A percentile compares a stretch with the other conserved stretches of the same genome.
phyloP scores from a whole-genome alignment of 78 protist species.

The Paratrimastix pyriformis region DNA sequence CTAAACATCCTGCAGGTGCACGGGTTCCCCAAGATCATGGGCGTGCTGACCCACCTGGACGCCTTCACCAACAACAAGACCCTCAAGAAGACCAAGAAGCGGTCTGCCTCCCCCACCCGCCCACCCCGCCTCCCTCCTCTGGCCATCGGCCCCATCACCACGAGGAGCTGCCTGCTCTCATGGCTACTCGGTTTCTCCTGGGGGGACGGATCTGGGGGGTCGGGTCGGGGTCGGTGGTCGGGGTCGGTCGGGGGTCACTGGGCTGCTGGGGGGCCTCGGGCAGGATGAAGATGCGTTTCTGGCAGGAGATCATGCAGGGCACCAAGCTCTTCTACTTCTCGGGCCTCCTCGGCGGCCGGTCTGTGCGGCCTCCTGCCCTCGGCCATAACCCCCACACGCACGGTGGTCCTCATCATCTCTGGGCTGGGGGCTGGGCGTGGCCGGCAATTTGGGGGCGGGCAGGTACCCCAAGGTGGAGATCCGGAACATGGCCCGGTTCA shows the following conservation, averaged over 20 bases:
- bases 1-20: constrained; percentile 88
- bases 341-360: constrained; percentile 63
- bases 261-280: too few species aligned
- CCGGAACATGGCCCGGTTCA: constrained; percentile 86
- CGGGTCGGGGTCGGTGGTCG: too few species aligned
- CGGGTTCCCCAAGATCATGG: constrained; percentile 92
- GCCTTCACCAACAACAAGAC: constrained; percentile 56
- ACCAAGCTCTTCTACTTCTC: constrained; percentile 91
- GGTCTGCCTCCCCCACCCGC: too few species aligned
- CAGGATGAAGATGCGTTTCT: constrained; percentile 76
- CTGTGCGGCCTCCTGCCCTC: background rate
- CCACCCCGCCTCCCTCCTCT: too few species aligned
- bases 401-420: background rate
- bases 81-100: constrained; percentile 70
- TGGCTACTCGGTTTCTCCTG: too few species aligned
- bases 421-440: background rate
- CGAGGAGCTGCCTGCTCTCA: too few species aligned
- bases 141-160: too few species aligned
- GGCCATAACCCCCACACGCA: background rate
- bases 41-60: constrained; percentile 96
- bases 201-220: too few species aligned
- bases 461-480: constrained; percentile 75
- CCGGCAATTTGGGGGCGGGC: background rate
- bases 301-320: constrained; percentile 93
- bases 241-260: too few species aligned